A percentile compares a stretch with the other conserved stretches of the same genome.
Evolutionary conservation across 2,329 filamentous ascomycete genomes (phyloP).

Genomic region (Macrophomina phaseolina): DNA sequence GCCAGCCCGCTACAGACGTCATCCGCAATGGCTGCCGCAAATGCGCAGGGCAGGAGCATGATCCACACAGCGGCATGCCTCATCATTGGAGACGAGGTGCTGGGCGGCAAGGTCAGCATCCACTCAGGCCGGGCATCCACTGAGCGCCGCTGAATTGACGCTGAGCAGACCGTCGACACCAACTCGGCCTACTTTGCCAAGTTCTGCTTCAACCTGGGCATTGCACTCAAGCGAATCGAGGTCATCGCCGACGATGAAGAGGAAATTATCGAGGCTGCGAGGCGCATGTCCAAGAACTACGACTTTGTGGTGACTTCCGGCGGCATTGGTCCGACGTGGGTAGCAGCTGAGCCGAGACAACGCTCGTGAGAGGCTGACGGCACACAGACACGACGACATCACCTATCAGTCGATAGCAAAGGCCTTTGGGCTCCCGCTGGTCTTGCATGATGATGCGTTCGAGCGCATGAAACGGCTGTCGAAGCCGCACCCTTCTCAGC

Average conservation of each 20-base stretch:
- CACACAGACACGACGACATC: constrained; percentile 87
- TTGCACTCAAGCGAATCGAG: constrained; percentile 82
- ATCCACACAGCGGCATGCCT: constrained; percentile 91
- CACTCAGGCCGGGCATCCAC: not conserved
- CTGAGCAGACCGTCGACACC: constrained; percentile 65
- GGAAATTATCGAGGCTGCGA: constrained; percentile 87
- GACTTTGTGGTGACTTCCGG: constrained; percentile 96
- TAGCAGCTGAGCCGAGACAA: constrained; percentile 30
- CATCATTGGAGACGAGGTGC: constrained; percentile 96
- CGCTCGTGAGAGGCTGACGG: constrained; percentile 31
- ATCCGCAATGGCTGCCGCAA: constrained; percentile 49
- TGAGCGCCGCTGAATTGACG: constrained; percentile 19
- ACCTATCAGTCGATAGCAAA: constrained; percentile 94
- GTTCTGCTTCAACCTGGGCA: constrained; percentile 69
- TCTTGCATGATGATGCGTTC: constrained; percentile 77
- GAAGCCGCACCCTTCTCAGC: constrained; percentile 73
- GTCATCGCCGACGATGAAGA: constrained; percentile 91
- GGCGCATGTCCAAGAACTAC: constrained; percentile 85
- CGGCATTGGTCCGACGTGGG: constrained; percentile 92
- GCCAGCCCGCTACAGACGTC: constrained; percentile 41
- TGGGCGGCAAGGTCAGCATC: constrained; percentile 77
- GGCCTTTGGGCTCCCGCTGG: constrained; percentile 78
- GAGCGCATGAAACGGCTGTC: constrained; percentile 83
- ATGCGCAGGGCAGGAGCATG: constrained; percentile 64
- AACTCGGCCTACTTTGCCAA: constrained; percentile 70